Base-by-base conservation (phyloP, 2,329 filamentous ascomycete genomes). In the Rugonectria rugulosa region DNA sequence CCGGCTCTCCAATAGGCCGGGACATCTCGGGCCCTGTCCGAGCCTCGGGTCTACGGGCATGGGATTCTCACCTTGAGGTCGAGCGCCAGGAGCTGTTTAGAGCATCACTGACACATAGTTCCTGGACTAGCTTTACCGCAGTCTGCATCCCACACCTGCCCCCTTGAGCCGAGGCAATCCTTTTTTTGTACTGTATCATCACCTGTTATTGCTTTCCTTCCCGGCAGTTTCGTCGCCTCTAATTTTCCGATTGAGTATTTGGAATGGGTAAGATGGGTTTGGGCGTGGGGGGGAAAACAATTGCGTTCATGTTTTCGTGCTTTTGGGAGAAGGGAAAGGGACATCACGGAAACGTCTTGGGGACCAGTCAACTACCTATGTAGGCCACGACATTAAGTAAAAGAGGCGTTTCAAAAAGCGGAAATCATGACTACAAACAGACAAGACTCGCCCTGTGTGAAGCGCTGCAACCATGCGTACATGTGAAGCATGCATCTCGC, bases 391-490 rank as follows among this genome's bases (percentile, higher is more conserved):
- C 43, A 34, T 31, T 37, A 47, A 59, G n/a, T 32, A 53, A 66
- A 64, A 57, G 57, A 63, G 63, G 63, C 65, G 65, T 67, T 60
- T 36, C 31, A 44, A 54, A 40, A 60, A n/a, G n/a, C n/a, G 56
- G 56, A 42, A 42, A 63, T 58, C 56, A 56, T 40, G 27, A 50
- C 29, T 14, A 32, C 29, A 32, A 9, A 32, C 29, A 44, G 20
- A 40, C 20, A 40, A 23, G 40, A 47, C 40, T 52, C 58, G 62
- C 7, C n/a, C n/a, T 32, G 29, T 12, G 7, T 12, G 26, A 29
- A 7, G 26, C 26, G 26, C 26, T 7, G 7, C 7, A 29, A 29
- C 26, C 7, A 12, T 29, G 12, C 26, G 12, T 59, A 55, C 64
- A 67, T 67, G 64, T 66, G 56, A 67, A 54, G 32, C 38, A 44